Conservation (phyloP, 495 filamentous ascomycete species). For the Tuber magnatum region DNA sequence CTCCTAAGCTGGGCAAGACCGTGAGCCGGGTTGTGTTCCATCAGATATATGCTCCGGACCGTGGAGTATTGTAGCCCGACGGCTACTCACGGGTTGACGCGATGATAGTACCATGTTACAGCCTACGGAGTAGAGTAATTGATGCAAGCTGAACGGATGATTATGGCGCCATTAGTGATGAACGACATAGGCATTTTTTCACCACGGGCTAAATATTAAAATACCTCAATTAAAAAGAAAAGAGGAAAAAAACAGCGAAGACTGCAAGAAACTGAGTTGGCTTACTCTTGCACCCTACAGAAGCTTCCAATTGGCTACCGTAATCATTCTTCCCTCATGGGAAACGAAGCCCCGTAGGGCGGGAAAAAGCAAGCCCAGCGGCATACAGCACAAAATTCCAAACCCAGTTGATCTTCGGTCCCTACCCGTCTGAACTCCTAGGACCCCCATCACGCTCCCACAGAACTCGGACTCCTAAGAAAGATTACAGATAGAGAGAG, state of each 20-base stretch:
- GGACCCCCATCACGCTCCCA: background rate
- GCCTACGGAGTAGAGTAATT: background rate
- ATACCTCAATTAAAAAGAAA: background rate
- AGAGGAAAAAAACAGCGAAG: background rate
- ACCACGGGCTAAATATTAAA: background rate
- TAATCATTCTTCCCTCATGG: background rate
- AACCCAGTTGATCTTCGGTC: background rate
- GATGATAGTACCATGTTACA: background rate
- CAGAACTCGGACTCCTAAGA: background rate
- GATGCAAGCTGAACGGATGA: background rate
- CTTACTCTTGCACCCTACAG: background rate
- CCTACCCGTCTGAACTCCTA: background rate
- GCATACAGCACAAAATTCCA: background rate
- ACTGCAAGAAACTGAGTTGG: background rate
- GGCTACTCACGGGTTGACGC: background rate
- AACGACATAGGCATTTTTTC: background rate
- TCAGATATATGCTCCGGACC: background rate
- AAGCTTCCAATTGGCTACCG: background rate
- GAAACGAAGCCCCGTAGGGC: background rate
- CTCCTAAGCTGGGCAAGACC: background rate
- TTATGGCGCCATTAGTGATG: background rate
- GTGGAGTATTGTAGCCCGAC: background rate
- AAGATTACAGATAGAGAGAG: background rate
- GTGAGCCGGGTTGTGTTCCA: background rate
- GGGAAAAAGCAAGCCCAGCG: background rate